phyloP scores from a whole-genome alignment of 192 early-diverging fungal species.

The Diversispora eburnea region DNA sequence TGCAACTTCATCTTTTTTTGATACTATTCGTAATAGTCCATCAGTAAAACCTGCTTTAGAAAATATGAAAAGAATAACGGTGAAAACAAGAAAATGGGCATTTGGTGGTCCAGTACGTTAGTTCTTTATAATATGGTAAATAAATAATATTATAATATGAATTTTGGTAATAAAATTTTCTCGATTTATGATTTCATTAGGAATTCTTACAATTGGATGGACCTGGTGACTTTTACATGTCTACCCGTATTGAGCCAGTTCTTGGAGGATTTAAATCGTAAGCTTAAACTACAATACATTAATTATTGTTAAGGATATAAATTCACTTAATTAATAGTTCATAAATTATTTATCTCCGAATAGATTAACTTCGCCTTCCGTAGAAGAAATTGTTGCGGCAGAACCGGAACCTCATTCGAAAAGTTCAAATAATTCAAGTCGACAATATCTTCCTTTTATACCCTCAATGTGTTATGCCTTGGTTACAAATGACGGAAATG shows the following conservation, averaged over 20 bases:
- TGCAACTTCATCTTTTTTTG: slow-evolving; percentile 1
- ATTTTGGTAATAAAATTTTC: background rate
- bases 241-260: slow-evolving; percentile 44
- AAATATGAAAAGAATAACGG: slow-evolving; percentile 25
- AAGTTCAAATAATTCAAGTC: background rate
- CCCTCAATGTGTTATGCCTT: slow-evolving; percentile 23
- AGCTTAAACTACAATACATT: background rate
- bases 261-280: slow-evolving; percentile 16
- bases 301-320: background rate
- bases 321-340: too few species aligned
- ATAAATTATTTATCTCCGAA: background rate
- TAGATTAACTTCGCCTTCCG: slow-evolving; percentile 23
- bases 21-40: slow-evolving; percentile 29
- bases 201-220: slow-evolving; percentile 56
- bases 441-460: background rate
- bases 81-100: slow-evolving; percentile 33
- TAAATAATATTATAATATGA: background rate
- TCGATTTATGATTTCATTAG: slow-evolving; percentile 23
- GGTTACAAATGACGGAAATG: slow-evolving; percentile 10
- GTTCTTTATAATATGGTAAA: background rate
- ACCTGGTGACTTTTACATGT: slow-evolving; percentile 62
- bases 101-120: slow-evolving; percentile 44
- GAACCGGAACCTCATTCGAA: background rate
- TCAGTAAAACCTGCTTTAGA: slow-evolving; percentile 39
- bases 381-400: slow-evolving; percentile 28